These are phyloP conservation scores for Colletotrichum sp. DNA, from an alignment of 2,329 filamentous ascomycete species.

Conservation along the genomic window DNA sequence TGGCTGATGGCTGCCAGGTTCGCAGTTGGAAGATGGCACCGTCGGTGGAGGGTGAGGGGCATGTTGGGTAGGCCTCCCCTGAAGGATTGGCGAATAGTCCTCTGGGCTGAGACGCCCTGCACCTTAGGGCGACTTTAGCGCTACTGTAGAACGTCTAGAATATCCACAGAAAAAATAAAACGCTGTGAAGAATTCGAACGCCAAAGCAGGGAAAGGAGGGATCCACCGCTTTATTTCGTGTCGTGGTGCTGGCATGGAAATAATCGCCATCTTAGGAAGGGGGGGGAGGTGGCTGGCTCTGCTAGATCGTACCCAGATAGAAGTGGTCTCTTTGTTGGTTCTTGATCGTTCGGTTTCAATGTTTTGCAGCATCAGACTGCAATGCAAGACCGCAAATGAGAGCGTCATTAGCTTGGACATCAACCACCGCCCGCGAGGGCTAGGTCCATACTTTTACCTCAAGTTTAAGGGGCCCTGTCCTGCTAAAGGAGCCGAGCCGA, in stretches of 20 bases:
- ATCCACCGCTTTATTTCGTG: neutral
- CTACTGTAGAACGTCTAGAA: neutral
- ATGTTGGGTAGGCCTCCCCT: neutral
- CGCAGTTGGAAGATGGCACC: neutral
- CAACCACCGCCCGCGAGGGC: neutral
- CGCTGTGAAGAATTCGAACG: neutral
- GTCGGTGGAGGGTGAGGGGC: neutral
- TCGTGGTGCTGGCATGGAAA: neutral
- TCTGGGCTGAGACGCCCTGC: neutral
- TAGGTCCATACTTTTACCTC: neutral
- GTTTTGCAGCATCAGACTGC: neutral
- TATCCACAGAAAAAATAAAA: neutral
- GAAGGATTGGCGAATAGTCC: neutral
- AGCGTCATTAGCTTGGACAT: neutral
- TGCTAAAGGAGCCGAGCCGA: conserved; percentile 7
- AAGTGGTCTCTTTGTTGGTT: neutral
- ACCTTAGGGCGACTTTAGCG: neutral
- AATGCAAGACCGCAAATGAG: neutral
- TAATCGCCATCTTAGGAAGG: neutral
- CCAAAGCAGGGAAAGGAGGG: neutral
- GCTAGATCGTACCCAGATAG: neutral
- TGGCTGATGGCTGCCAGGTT: neutral
- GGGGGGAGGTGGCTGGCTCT: neutral
- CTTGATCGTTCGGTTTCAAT: neutral
- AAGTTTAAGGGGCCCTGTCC: neutral